A percentile compares a stretch with the other conserved stretches of the same genome.
Conservation (phyloP, 768 basidiomycete genomes). For the Leccinum imitatum region DNA sequence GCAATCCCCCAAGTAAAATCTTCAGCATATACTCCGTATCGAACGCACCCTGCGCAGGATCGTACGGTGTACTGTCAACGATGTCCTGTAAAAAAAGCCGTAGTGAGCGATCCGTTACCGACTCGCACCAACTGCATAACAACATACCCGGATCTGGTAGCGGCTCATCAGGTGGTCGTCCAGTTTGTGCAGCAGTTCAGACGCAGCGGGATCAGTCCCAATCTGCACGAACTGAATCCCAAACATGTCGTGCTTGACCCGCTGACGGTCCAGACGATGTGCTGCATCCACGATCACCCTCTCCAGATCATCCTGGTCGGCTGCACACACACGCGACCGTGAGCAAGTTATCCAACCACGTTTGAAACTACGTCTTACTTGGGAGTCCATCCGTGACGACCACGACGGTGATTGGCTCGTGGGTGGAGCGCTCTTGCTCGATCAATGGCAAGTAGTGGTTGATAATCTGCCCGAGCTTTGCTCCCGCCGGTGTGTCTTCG, state of each 20-base stretch:
- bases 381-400: slow-evolving; percentile 43
- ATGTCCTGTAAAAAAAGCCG: slow-evolving; percentile 35
- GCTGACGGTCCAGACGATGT: slow-evolving; percentile 37
- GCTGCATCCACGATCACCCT: slow-evolving; percentile 39
- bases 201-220: slow-evolving; percentile 37
- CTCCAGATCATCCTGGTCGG: slow-evolving; percentile 29
- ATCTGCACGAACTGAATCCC: slow-evolving; percentile 50
- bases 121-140: too few species aligned
- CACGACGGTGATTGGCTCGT: slow-evolving; percentile 38
- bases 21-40: slow-evolving; percentile 38
- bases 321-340: slow-evolving; percentile 10
- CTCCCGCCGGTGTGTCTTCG: slow-evolving; percentile 40
- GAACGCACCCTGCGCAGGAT: slow-evolving; percentile 29
- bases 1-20: slow-evolving; percentile 31
- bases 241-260: slow-evolving; percentile 37
- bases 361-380: slow-evolving; percentile 27
- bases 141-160: slow-evolving; percentile 33
- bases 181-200: slow-evolving; percentile 41
- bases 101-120: neutral
- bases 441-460: slow-evolving; percentile 36
- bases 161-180: slow-evolving; percentile 37
- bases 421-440: slow-evolving; percentile 26
- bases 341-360: neutral
- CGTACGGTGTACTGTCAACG: slow-evolving; percentile 45
- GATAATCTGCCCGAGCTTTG: slow-evolving; percentile 37